Base-by-base conservation (phyloP, 805 yeast genomes). In the Wickerhamiella azymoides region DNA sequence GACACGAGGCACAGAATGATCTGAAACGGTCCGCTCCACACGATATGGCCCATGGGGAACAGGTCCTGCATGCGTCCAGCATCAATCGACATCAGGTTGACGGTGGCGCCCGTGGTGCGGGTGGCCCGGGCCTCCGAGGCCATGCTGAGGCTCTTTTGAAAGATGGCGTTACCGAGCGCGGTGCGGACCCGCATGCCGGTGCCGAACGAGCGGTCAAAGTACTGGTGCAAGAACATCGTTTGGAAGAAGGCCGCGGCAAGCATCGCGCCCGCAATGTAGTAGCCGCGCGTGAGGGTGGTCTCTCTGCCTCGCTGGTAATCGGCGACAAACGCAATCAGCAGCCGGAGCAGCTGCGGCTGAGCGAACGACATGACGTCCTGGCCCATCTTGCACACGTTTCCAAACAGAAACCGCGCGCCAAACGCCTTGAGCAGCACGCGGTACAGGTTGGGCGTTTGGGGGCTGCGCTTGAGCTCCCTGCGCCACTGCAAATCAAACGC, bases 1-100 rank as follows among this genome's bases (percentile, higher is more conserved):
- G 92, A 79, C 38, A 71, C 62, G 50, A 88, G 69, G 69, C 96
- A 85, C 47, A 88, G 63, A 19, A 71, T 57, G 53, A 88, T 77
- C 64, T 88, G 95, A 64, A 86, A 81, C 1, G 96, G 96, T 41
- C 94, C 94, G 1, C 94, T 84, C 94, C 95, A 85, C 43, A 84
- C 68, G 45, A 84, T 70, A 55, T 84, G 80, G 51, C 86, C 74
- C 62, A 79, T 76, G 59, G 83, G 86, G 19, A 81, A 74, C 47
- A 85, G 68, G 54, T 84, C 94, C 60, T 84, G 94, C 47, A 88
- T 66, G 64, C 94, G 76, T 64, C 83, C 94, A 2, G 86, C 79
- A 65, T 88, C 97, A 39, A 88, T 94, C 45, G 94, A 79, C 96
- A 88, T 85, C 56, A 88, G 69, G 59, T 88, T 88, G 48, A 88